Evolutionary conservation across 208 protist species (phyloP).

Genomic region (Trypanosoma cruzi): DNA sequence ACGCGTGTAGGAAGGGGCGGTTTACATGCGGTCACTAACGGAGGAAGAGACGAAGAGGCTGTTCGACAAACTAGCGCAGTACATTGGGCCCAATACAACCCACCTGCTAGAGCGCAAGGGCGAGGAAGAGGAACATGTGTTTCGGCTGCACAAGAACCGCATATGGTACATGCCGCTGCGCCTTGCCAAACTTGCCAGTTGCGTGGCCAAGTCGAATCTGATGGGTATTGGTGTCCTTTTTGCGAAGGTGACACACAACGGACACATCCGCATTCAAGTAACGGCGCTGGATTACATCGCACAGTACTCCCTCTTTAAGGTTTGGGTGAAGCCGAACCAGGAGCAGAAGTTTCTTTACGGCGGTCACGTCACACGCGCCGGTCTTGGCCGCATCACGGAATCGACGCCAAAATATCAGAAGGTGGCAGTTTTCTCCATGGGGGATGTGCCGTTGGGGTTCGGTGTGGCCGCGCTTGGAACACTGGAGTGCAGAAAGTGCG

Average conservation of each 20-base stretch:
- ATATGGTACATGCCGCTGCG: slow-evolving; percentile 92
- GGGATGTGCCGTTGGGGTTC: slow-evolving; percentile 97
- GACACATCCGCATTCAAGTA: slow-evolving; percentile 89
- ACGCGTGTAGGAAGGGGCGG: not conserved
- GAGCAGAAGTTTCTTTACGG: slow-evolving; percentile 99
- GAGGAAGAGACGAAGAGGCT: slow-evolving; percentile 90
- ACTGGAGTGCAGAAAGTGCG: slow-evolving; percentile 95
- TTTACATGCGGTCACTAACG: slow-evolving; percentile 74
- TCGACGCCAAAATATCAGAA: slow-evolving; percentile 97
- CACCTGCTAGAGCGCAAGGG: slow-evolving; percentile 63
- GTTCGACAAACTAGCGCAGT: slow-evolving; percentile 93
- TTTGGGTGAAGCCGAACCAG: slow-evolving; percentile 99
- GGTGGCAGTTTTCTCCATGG: slow-evolving; percentile 97
- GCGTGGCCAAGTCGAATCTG: slow-evolving; percentile 87
- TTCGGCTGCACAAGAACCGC: slow-evolving; percentile 90
- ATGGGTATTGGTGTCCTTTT: slow-evolving; percentile 92
- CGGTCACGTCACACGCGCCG: slow-evolving; percentile 97
- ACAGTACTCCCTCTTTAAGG: slow-evolving; percentile 96
- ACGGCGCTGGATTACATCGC: slow-evolving; percentile 92
- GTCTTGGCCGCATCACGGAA: slow-evolving; percentile 98
- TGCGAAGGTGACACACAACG: slow-evolving; percentile 91
- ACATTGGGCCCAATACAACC: slow-evolving; percentile 91
- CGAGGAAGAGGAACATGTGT: slow-evolving; percentile 77
- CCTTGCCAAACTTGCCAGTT: slow-evolving; percentile 85
- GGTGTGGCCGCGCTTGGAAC: slow-evolving; percentile 97